Conservation (phyloP, 2,329 filamentous ascomycete species). For the Beauveria varroae region DNA sequence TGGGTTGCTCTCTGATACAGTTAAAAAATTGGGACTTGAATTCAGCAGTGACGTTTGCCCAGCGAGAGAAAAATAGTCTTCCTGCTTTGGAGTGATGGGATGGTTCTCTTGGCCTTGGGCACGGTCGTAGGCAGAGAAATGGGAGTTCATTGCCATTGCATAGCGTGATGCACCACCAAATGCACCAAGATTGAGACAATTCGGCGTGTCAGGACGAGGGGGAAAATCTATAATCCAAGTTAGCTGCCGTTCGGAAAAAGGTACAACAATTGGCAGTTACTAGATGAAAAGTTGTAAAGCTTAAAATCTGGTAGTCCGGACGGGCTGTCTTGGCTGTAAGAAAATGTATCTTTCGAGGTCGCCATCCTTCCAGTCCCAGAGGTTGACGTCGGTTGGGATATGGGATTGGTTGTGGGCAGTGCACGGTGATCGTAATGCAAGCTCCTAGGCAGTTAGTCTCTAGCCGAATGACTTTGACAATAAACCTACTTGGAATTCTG, state of each 20-base stretch:
- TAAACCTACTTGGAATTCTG: not conserved
- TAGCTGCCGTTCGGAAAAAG: not conserved
- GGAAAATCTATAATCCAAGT: not conserved
- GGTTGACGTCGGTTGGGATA: not conserved
- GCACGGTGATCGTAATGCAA: not conserved
- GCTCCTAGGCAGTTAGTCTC: not conserved
- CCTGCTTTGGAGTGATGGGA: constrained; percentile 2
- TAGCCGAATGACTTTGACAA: not conserved
- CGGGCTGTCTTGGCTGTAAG: not conserved
- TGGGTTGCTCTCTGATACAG: constrained; percentile 9
- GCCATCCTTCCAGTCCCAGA: not conserved
- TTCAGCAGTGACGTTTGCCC: constrained; percentile 4
- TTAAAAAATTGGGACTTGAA: constrained; percentile 5
- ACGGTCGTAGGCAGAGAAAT: constrained; percentile 8
- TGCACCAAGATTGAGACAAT: not conserved
- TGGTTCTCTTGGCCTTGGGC: not conserved
- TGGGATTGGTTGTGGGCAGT: constrained; percentile 5
- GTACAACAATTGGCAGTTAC: not conserved
- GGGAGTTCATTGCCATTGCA: not conserved
- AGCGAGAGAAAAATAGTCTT: constrained; percentile 7
- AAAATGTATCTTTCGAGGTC: not conserved
- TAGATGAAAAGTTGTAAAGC: not conserved
- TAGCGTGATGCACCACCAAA: constrained; percentile 8
- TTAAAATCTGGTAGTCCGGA: constrained; percentile 6
- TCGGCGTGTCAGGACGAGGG: not conserved